Percentiles rank a stretch among this genome's conserved stretches.
Evolutionary conservation across 2,329 filamentous ascomycete species (phyloP).

Genomic region (Nigrospora sphaerica): DNA sequence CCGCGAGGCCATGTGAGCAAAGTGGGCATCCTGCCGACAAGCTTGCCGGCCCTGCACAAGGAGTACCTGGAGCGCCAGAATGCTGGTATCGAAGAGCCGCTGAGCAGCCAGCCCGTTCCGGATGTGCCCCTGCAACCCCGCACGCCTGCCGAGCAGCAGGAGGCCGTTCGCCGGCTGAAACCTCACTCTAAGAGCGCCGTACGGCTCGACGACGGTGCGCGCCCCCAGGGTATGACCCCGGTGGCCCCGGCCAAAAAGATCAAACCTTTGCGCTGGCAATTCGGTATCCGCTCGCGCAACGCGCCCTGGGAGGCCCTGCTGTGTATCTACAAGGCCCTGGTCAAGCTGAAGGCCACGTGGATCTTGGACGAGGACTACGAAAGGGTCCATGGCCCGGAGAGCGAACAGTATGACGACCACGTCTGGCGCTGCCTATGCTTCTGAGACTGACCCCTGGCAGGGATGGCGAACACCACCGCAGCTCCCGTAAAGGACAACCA

Average conservation of each 20-base stretch:
- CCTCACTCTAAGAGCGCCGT: slow-evolving; percentile 71
- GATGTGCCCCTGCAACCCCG: slow-evolving; percentile 44
- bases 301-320: slow-evolving; percentile 89
- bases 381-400: slow-evolving; percentile 36
- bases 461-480: slow-evolving; percentile 10
- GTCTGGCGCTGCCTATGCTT: slow-evolving; percentile 11
- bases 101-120: slow-evolving; percentile 34
- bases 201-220: slow-evolving; percentile 57
- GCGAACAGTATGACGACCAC: slow-evolving; percentile 27
- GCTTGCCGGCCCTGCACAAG: slow-evolving; percentile 81
- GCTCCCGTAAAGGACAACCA: slow-evolving; percentile 5
- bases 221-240: slow-evolving; percentile 57
- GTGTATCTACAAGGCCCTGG: slow-evolving; percentile 88
- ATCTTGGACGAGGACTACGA: slow-evolving; percentile 58
- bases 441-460: background rate
- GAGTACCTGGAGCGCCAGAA: slow-evolving; percentile 76
- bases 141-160: slow-evolving; percentile 70
- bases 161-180: slow-evolving; percentile 73
- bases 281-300: slow-evolving; percentile 91
- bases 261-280: slow-evolving; percentile 91
- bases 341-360: slow-evolving; percentile 85
- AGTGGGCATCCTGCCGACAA: slow-evolving; percentile 85
- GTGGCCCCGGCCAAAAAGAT: slow-evolving; percentile 58
- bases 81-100: slow-evolving; percentile 40
- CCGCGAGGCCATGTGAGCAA: slow-evolving; percentile 66